Evolutionary conservation across 2,329 filamentous ascomycete species (phyloP), one percentile per base, ranked within the genome.

Genomic region (Alternaria arbusti): DNA sequence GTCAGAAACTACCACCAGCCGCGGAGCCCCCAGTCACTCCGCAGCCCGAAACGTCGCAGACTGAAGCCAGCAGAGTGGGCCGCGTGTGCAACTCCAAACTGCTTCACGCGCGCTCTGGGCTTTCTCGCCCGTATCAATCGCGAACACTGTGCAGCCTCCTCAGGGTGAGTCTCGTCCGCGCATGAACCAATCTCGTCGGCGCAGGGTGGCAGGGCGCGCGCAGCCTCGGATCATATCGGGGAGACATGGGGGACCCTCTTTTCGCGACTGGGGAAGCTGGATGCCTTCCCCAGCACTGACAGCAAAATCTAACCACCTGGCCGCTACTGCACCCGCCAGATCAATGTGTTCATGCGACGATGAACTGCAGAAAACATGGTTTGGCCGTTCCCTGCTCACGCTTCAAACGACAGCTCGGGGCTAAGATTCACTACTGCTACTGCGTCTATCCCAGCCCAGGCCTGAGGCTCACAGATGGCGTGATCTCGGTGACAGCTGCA

Each of bases 11-110:
- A 50, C 47, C 47, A 28, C 15, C 25, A 20, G 36, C 54, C 43
- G 45, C 36, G 15, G 58, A 44, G 30, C 12, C 57, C 57, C 57
- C 49, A 25, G 56, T 44, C 26, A 23, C 57, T 46, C 51, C 51
- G 51, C 51, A 46, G 47, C 43, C 57, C 57, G 50, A 55, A 59
- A 55, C 57, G 57, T 59, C 57, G 57, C 57, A 59, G 49, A 46
- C 15, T 57, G 28, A 32, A 47, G 26, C 54, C 44, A 9, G n/a
- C 32, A 12, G 43, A 43, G 57, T 52, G 11, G 25, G 57, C 28
- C 50, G 43, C 40, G 28, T 45, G 57, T 28, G 49, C 47, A 20
- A 13, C 49, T 20, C 54, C 57, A 54, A 36, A 54, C 57, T 32
- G 26, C 13, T 36, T 6, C 46, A 45, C n/a, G 11, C 11, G 36